Conservation (phyloP, 1,139 yeast species). For the Debaryomyces nepalensis region DNA sequence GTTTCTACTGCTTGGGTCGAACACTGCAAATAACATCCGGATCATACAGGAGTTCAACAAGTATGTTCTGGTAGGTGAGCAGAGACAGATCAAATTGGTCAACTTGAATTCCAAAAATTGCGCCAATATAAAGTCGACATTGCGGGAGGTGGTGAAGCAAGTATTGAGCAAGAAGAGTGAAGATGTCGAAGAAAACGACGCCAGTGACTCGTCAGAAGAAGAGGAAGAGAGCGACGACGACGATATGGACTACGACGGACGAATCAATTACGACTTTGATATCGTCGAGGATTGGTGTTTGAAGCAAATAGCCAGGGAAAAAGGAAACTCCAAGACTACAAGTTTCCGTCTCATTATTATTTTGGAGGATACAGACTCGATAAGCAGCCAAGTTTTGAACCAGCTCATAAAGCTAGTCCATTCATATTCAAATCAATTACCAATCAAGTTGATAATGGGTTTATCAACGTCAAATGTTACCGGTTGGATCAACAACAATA, state of each 20-base stretch:
- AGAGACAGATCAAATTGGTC: constrained; percentile 32
- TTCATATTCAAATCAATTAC: constrained; percentile 38
- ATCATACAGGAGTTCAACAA: constrained; percentile 48
- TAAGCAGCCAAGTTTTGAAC: constrained; percentile 54
- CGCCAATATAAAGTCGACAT: constrained; percentile 43
- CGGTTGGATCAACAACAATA: constrained; percentile 41
- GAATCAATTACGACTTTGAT: constrained; percentile 56
- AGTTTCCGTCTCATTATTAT: constrained; percentile 44
- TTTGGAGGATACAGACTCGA: constrained; percentile 69
- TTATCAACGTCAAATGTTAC: constrained; percentile 50
- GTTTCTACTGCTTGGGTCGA: constrained; percentile 56
- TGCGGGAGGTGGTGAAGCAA: constrained; percentile 45
- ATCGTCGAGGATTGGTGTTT: constrained; percentile 53
- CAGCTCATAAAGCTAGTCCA: constrained; percentile 54
- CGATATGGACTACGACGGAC: constrained; percentile 17
- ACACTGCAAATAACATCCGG: constrained; percentile 58
- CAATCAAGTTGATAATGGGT: constrained; percentile 56
- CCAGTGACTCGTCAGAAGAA: constrained; percentile 11
- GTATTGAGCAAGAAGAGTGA: constrained; percentile 21
- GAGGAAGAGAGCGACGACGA: constrained; percentile 18
- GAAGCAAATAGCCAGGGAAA: constrained; percentile 20
- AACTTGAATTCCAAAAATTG: constrained; percentile 47
- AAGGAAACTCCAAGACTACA: constrained; percentile 16
- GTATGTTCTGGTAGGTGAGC: constrained; percentile 22
- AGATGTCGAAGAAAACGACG: constrained; percentile 12